Evolutionary conservation across 1,139 yeast genomes (phyloP).

Genomic region (Zygoascus hellenicus): DNA sequence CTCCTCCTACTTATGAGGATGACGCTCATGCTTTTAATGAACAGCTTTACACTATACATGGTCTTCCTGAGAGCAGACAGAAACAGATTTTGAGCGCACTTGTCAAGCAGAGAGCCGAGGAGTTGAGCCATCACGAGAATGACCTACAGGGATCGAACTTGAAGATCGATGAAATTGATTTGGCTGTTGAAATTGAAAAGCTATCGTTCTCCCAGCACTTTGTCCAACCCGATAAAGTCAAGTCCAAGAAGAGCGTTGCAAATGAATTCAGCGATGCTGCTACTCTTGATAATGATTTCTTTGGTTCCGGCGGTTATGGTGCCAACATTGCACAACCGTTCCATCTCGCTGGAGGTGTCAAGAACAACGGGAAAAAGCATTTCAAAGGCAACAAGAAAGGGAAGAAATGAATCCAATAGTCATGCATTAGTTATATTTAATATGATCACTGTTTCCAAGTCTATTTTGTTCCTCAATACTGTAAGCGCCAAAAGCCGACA

Average conservation of each 20-base stretch:
- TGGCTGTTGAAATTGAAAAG: conserved; percentile 61
- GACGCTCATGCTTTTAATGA: conserved; percentile 55
- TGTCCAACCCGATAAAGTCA: not conserved
- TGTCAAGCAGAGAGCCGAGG: conserved; percentile 12
- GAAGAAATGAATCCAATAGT: not conserved
- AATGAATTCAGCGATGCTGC: conserved; percentile 11
- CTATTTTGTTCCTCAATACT: too few species aligned
- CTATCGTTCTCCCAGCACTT: conserved; percentile 75
- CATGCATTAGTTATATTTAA: too few species aligned
- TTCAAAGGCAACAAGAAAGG: conserved; percentile 4
- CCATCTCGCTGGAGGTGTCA: conserved; percentile 39
- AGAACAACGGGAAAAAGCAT: conserved; percentile 55
- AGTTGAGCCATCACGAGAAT: conserved; percentile 42
- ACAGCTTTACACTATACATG: conserved; percentile 59
- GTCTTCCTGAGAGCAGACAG: conserved; percentile 60
- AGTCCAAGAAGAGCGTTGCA: not conserved
- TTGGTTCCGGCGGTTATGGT: conserved; percentile 55
- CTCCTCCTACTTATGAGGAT: conserved; percentile 60
- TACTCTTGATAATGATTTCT: conserved; percentile 70
- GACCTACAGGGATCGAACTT: conserved; percentile 39
- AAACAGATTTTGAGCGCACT: conserved; percentile 48
- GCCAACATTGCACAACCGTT: conserved; percentile 69
- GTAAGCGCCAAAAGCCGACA: too few species aligned
- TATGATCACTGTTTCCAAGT: too few species aligned
- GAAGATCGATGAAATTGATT: conserved; percentile 49